Percentiles rank a stretch among this genome's conserved stretches.
Evolutionary conservation across 345 rosid genomes (phyloP).

Genomic region (Populus euphratica): DNA sequence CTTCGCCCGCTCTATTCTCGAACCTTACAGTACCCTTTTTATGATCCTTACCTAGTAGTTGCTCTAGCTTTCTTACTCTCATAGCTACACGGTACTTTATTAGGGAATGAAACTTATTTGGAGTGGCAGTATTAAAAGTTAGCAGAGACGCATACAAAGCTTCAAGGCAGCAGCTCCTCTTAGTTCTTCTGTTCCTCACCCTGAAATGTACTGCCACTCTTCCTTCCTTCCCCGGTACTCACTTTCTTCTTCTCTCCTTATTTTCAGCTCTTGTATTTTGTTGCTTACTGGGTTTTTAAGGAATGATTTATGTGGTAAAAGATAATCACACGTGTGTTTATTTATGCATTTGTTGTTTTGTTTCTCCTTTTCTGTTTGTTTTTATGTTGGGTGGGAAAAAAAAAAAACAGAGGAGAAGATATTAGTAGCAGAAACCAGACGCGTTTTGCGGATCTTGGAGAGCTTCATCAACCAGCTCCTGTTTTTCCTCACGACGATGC

Average conservation of each 20-base stretch:
- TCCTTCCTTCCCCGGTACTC: constrained; percentile 66
- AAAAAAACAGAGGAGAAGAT: constrained; percentile 41
- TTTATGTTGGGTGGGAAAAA: neutral
- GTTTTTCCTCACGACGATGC: constrained; percentile 65
- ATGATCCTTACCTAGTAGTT: no score
- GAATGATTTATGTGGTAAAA: neutral
- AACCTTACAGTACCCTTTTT: neutral
- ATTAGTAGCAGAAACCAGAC: constrained; percentile 36
- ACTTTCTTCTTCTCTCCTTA: neutral
- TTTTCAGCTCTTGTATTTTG: neutral
- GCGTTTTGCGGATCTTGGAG: constrained; percentile 58
- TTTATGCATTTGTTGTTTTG: neutral
- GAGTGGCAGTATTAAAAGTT: neutral
- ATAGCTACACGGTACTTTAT: neutral
- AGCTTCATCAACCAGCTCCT: constrained; percentile 64
- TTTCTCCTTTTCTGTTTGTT: constrained; percentile 6
- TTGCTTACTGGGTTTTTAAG: neutral
- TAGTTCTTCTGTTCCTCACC: constrained; percentile 24
- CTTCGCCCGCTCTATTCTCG: neutral
- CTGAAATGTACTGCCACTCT: constrained; percentile 62
- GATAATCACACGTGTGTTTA: neutral
- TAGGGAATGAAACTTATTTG: neutral
- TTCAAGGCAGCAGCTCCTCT: constrained; percentile 43
- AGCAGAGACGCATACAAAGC: constrained; percentile 43
- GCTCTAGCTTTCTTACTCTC: neutral